These are phyloP conservation scores for Noccaea bulbosa DNA, from an alignment of 345 rosid genomes.

Conservation along the genomic window DNA sequence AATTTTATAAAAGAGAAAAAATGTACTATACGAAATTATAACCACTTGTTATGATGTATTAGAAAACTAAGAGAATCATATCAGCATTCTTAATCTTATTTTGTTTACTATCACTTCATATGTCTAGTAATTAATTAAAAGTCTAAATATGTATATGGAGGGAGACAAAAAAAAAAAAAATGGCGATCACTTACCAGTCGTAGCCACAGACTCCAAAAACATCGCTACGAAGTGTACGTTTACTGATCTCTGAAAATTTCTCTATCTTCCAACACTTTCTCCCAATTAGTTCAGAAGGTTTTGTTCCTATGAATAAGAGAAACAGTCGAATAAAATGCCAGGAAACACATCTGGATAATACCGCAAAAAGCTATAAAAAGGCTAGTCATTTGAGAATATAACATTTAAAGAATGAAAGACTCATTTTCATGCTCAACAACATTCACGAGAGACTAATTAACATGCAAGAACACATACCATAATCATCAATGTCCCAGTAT, in stretches of 20 bases:
- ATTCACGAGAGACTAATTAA: neutral
- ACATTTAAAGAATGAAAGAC: no score
- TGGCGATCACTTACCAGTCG: constrained; percentile 66
- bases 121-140: neutral
- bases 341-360: no score
- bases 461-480: constrained; percentile 49
- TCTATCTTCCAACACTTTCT: constrained; percentile 87
- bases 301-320: constrained; percentile 56
- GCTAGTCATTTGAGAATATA: neutral
- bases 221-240: constrained; percentile 75
- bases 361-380: neutral
- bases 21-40: no score
- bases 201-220: constrained; percentile 88
- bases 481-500: constrained; percentile 84
- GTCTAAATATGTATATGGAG: neutral
- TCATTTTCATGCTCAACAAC: neutral
- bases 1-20: no score
- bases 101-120: no score
- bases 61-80: no score
- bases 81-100: no score
- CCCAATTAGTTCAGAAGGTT: constrained; percentile 78
- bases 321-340: constrained; percentile 12
- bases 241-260: constrained; percentile 79
- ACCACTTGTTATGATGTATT: no score
- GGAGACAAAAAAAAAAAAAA: neutral